These are phyloP conservation scores for Phaeosphaeria sp. DNA, from an alignment of 2,329 filamentous ascomycete genomes.

Conservation along the genomic window DNA sequence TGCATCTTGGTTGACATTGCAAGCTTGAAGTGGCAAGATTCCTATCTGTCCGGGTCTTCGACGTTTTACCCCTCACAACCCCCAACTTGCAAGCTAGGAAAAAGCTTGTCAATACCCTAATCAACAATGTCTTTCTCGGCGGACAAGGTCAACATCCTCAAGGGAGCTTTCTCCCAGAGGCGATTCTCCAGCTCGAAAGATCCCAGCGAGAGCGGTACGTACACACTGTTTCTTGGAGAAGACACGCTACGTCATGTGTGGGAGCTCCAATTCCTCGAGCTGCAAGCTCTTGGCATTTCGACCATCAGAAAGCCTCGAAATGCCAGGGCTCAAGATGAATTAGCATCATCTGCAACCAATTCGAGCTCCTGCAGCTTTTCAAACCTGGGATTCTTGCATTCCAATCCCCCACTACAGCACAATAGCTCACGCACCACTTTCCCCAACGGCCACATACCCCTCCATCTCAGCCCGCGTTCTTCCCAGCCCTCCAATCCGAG, in stretches of 20 bases:
- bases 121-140: slow-evolving; percentile 46
- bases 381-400: not conserved
- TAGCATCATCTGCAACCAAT: not conserved
- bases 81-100: slow-evolving; percentile 8
- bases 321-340: not conserved
- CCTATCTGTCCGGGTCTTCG: not conserved
- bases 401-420: not conserved
- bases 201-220: slow-evolving; percentile 46
- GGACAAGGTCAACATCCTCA: slow-evolving; percentile 40
- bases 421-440: not conserved
- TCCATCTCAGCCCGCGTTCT: not conserved
- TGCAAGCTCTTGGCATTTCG: slow-evolving; percentile 1
- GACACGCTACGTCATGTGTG: slow-evolving; percentile 15
- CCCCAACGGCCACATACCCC: not conserved
- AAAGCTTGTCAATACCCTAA: slow-evolving; percentile 15
- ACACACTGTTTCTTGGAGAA: slow-evolving; percentile 5
- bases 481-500: not conserved
- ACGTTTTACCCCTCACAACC: slow-evolving; percentile 4
- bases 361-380: slow-evolving; percentile 1
- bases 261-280: slow-evolving; percentile 3
- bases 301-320: not conserved
- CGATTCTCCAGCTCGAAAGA: slow-evolving; percentile 47
- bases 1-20: not conserved
- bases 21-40: not conserved
- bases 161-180: slow-evolving; percentile 36